A percentile compares a stretch with the other conserved stretches of the same genome.
phyloP scores from a whole-genome alignment of 345 rosid species.

The Schrenkiella parvula region DNA sequence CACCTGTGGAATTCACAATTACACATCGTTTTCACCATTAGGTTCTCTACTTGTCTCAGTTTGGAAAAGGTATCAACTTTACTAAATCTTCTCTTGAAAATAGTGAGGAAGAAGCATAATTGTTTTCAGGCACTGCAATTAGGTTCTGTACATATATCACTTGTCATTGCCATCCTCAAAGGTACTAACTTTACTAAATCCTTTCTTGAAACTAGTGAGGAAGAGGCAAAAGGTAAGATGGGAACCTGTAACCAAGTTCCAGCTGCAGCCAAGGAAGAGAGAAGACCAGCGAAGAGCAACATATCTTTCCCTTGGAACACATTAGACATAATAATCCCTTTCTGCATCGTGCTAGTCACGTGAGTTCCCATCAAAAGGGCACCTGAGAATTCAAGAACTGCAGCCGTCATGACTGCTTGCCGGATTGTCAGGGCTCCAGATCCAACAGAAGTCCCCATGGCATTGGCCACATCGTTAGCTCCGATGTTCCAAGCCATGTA shows the following conservation, averaged over 20 bases:
- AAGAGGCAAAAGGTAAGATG: constrained; percentile 2
- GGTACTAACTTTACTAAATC: background rate
- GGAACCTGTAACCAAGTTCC: constrained; percentile 98
- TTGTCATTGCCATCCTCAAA: background rate
- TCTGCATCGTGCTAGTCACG: constrained; percentile 98
- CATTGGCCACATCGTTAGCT: constrained; percentile 98
- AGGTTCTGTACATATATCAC: constrained; percentile 1
- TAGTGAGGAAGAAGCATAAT: constrained; percentile 4
- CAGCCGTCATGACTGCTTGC: constrained; percentile 87
- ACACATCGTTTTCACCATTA: background rate
- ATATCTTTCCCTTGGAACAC: constrained; percentile 86
- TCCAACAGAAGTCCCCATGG: constrained; percentile 98
- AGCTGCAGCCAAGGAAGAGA: constrained; percentile 88
- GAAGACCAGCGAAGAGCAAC: constrained; percentile 79
- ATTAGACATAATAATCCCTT: constrained; percentile 80
- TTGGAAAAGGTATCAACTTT: background rate
- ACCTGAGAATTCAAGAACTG: constrained; percentile 90
- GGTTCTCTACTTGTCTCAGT: constrained; percentile 7
- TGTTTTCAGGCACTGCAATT: background rate
- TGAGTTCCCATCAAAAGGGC: constrained; percentile 97
- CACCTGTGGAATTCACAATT: constrained; percentile 40
- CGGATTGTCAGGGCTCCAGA: constrained; percentile 80
- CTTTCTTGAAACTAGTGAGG: background rate
- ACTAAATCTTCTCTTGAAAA: background rate
- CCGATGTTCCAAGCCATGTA: constrained; percentile 99